These are phyloP conservation scores for Immersiporthe knoxdaviesiana DNA, from an alignment of 2,329 filamentous ascomycete species.

Conservation along the genomic window DNA sequence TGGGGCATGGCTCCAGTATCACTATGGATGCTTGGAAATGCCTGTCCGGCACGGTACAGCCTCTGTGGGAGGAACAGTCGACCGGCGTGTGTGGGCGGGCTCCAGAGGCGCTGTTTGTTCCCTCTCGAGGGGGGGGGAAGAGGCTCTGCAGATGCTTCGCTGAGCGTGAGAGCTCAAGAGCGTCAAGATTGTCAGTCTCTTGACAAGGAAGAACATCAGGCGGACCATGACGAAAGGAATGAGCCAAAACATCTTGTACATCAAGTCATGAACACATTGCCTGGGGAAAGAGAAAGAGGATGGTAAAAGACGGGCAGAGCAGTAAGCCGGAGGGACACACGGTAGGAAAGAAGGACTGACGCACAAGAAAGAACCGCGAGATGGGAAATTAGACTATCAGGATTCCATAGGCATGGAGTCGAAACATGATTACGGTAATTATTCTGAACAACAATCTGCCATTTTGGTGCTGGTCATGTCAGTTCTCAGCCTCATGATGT, in stretches of 20 bases:
- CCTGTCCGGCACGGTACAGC: background rate
- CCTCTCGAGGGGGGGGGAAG: background rate
- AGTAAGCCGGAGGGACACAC: background rate
- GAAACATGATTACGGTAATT: slow-evolving; percentile 18
- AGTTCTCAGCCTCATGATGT: background rate
- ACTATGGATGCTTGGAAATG: background rate
- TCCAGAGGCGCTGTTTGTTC: background rate
- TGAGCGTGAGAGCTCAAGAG: background rate
- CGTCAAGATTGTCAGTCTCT: background rate
- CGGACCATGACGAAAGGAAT: background rate
- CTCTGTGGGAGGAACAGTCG: background rate
- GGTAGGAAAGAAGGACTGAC: slow-evolving; percentile 4
- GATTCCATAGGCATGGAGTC: slow-evolving; percentile 17
- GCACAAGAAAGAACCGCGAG: slow-evolving; percentile 17
- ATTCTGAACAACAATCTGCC: background rate
- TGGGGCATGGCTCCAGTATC: background rate
- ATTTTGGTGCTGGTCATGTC: background rate
- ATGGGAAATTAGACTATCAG: slow-evolving; percentile 24
- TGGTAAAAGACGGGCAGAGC: background rate
- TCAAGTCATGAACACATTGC: background rate
- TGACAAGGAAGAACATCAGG: background rate
- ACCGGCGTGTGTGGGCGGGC: background rate
- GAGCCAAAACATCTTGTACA: background rate
- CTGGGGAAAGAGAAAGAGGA: background rate
- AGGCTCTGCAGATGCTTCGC: background rate